Conservation (phyloP, 805 yeast species). For the Wickerhamomyces bovis region DNA sequence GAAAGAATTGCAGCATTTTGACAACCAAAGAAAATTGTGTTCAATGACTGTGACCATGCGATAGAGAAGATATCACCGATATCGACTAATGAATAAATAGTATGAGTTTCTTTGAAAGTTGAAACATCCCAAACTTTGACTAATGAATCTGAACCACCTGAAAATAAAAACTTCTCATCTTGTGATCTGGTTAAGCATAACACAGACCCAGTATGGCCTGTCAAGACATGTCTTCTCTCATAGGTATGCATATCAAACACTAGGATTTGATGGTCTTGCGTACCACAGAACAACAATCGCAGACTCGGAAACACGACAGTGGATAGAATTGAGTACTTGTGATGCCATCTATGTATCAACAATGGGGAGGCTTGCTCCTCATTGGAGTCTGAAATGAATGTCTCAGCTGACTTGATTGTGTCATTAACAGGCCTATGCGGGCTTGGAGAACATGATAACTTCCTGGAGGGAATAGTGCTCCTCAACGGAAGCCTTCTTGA, state of each 20-base stretch:
- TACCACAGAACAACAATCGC: constrained; percentile 74
- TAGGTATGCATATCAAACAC: constrained; percentile 65
- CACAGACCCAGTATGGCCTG: constrained; percentile 71
- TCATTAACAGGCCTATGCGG: constrained; percentile 7
- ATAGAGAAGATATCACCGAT: constrained; percentile 91
- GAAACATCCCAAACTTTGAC: constrained; percentile 78
- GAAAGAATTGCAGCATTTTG: constrained; percentile 88
- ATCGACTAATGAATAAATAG: constrained; percentile 79
- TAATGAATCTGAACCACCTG: constrained; percentile 88
- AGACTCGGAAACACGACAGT: constrained; percentile 54
- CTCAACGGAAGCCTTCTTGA: constrained; percentile 17
- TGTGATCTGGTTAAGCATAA: constrained; percentile 55
- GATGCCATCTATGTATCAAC: constrained; percentile 71
- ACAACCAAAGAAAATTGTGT: constrained; percentile 76
- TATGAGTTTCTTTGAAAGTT: constrained; percentile 45
- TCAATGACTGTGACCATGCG: constrained; percentile 53
- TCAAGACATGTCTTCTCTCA: constrained; percentile 44
- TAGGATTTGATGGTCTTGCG: constrained; percentile 76
- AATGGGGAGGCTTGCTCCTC: constrained; percentile 5
- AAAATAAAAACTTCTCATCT: constrained; percentile 55
- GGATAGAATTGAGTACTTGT: constrained; percentile 66
- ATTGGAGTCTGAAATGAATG: neutral
- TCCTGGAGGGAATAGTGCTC: constrained; percentile 3
- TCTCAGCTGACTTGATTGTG: neutral
- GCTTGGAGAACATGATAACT: constrained; percentile 9